Base-by-base conservation (phyloP, 179 eudicot genomes). In the Sideroxylon spinosum region DNA sequence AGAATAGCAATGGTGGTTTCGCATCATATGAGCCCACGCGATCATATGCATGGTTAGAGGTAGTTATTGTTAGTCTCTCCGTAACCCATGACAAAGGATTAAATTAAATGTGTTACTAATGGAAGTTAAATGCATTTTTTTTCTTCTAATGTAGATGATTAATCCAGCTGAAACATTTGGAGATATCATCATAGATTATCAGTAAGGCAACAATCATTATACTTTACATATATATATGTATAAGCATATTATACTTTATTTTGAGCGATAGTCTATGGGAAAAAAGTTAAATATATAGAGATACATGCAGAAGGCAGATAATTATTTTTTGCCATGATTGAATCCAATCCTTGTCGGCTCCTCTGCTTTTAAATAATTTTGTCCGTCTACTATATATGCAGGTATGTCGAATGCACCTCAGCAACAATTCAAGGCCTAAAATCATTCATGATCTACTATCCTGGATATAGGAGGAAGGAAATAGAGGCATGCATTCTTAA, bases 151-250 rank as follows among this genome's bases (percentile, higher is more conserved):
- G 37, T 29, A 93, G 97, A 68, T 90, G 78, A 78, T 93, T 53
- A 93, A 93, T 84, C 97, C 97, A 50, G 88, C 97, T 52, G 96
- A 93, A 79, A 89, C 91, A 72, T 93, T 93, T 84, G 94, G 96
- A 71, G 97, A 93, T 81, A 87, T 90, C 79, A 87, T 87, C 55
- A 93, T 93, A 60, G 97, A 93, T 75, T 93, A 93, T 79, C 92
- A 89, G 97, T 93, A 88, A 90, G 97, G 32, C 53, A 48, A 17
- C 55, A 12, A 50, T 50, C 3, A 29, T 29, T 29, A 29, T 29
- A 29, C n/a, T n/a, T n/a, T 29, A 29, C 37, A 29, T 29, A 29
- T 29, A 29, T 29, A 29, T 29, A 29, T 29, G 3, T 29, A 29
- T 29, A 29, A 29, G 37, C 37, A 29, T 29, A 29, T 29, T 29